Evolutionary conservation across 345 rosid species (phyloP), one percentile per base, ranked within the genome.

Genomic region (Eucalyptus lansdowneana): DNA sequence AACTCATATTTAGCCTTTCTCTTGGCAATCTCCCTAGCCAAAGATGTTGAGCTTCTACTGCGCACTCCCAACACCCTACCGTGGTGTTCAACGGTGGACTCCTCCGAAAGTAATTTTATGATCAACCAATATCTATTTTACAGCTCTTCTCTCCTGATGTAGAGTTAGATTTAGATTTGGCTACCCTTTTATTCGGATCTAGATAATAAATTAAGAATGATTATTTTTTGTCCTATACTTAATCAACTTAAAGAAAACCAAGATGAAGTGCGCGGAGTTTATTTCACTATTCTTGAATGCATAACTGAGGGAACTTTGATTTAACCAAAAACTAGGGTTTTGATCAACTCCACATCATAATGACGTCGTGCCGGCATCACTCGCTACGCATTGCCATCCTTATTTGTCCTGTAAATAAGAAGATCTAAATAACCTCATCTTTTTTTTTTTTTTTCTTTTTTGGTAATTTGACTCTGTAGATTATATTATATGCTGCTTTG

Each of bases 21-120:
- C 62, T 24, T 10, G 29, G 3, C 6, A 11, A 4, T 56, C 29
- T 56, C 13, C 62, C 29, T 0, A 56, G 2, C 29, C 14, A 22
- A 56, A 56, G 29, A 22, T 56, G 25, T 56, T 24, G 29, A 2
- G 62, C 62, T 56, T 56, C 14, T 22, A 10, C 3, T 56, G 7
- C 2, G 0, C 3, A 3, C 62, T 54, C 29, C 62, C 29, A 56
- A 56, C 29, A 56, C 29, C 13, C 62, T 24, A 34, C 34, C 1
- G 3, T 1, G 1, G 1, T 24, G 62, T 56, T 56, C 62, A 56
- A 24, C 4, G 13, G 3, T 56, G 29, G 62, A 24, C 62, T 56
- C 24, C 27, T 56, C 62, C 6, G 0, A 56, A 56, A 56, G 12
- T 56, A 22, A 22, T 24, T 22, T 56, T 24, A 24, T 56, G 12